Conservation (phyloP, 2,329 filamentous ascomycete genomes). For the Cercospora canescens region DNA sequence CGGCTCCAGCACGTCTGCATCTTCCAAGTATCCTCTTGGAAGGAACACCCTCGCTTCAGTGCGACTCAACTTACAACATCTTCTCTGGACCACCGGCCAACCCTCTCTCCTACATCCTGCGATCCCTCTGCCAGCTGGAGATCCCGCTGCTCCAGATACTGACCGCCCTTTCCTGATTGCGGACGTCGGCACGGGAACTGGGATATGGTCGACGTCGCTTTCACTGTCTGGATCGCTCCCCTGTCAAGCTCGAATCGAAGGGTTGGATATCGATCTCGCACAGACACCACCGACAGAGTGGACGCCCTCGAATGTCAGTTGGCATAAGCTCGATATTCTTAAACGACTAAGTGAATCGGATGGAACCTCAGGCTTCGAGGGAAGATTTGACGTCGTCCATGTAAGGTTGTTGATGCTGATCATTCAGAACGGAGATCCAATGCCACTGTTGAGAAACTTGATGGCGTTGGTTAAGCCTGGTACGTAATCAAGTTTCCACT, state of each 20-base stretch:
- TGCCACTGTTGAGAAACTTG: slow-evolving; percentile 22
- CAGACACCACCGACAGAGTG: slow-evolving; percentile 20
- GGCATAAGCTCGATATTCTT: slow-evolving; percentile 20
- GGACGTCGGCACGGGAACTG: slow-evolving; percentile 24
- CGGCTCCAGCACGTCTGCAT: neutral
- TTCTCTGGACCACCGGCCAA: slow-evolving; percentile 32
- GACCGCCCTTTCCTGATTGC: slow-evolving; percentile 12
- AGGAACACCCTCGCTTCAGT: slow-evolving; percentile 21
- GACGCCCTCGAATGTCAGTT: slow-evolving; percentile 22
- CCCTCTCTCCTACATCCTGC: slow-evolving; percentile 33
- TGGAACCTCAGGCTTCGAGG: slow-evolving; percentile 1
- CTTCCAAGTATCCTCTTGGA: slow-evolving; percentile 17
- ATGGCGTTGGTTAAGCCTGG: slow-evolving; percentile 23
- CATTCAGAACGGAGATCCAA: slow-evolving; percentile 23
- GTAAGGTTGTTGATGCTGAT: slow-evolving; percentile 25
- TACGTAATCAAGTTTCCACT: neutral
- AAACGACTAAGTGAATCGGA: slow-evolving; percentile 9
- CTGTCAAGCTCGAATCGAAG: slow-evolving; percentile 19
- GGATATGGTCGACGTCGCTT: slow-evolving; percentile 22
- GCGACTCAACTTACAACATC: slow-evolving; percentile 34
- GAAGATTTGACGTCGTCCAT: slow-evolving; percentile 26
- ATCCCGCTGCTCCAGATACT: neutral
- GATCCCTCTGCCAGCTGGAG: slow-evolving; percentile 18
- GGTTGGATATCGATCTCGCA: slow-evolving; percentile 26
- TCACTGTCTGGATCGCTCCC: neutral